Base-by-base conservation (phyloP, 805 yeast species). In the Hanseniaspora lachancei region DNA sequence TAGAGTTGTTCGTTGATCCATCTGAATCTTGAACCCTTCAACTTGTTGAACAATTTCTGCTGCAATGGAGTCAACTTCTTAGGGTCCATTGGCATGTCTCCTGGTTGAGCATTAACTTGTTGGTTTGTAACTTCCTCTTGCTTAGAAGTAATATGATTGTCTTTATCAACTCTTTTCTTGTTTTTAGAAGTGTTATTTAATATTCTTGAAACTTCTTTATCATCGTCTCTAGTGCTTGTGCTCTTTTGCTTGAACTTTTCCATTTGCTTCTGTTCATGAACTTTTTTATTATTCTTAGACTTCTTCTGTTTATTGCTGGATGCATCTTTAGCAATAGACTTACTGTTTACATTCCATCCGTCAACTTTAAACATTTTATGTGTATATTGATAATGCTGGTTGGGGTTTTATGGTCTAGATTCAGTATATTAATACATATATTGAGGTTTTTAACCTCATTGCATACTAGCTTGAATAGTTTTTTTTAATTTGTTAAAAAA, bases 1-100 rank as follows among this genome's bases (percentile, higher is more conserved):
- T 93, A 93, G n/a, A 93, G 73, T 66, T 91, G 95, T 69, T 93
- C 98, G 67, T 93, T 93, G 66, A 93, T 93, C 97, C 97, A 93
- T 68, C 99, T 77, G 72, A 93, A 93, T 62, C 98, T 74, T 0
- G 97, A 88, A 0, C 99, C 99, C 1, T 95, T 80, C 43, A 93
- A 76, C 67, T 93, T 93, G 47, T 86, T 88, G 82, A 88, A 80
- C 97, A 93, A 91, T 65, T 93, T 93, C 63, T 85, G 86, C 69
- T 93, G 99, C 60, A 89, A 70, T 18, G 96, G 95, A 0, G 96
- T 87, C 54, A 89, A 70, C 47, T 81, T 79, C 9, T 40, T 29
- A 1, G 38, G 29, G 10, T 39, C n/a, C 12, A 34, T 5, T 23
- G 32, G 41, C 18, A 34, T 5, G 23, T 9, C 18, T 12, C n/a